Evolutionary conservation across 495 filamentous ascomycete genomes (phyloP).

Genomic region (Aspergillus nidulans): DNA sequence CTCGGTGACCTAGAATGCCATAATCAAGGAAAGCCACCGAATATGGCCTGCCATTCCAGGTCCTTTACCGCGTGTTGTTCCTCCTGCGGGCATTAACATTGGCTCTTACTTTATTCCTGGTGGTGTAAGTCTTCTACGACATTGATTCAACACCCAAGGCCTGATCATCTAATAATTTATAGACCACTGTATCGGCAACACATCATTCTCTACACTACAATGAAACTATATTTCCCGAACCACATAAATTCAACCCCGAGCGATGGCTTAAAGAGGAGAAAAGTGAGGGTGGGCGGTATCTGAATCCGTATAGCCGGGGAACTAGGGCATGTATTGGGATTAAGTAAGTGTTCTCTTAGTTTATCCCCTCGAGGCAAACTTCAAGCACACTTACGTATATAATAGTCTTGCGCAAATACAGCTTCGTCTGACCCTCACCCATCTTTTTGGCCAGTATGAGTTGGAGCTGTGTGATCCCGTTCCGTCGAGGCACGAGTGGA

Average conservation of each 20-base stretch:
- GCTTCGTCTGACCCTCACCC: not conserved
- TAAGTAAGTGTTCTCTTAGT: not conserved
- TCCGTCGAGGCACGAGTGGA: not conserved
- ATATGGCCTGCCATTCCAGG: not conserved
- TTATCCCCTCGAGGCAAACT: too few relatives aligned
- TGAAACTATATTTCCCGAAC: not conserved
- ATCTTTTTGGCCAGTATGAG: not conserved
- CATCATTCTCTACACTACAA: not conserved
- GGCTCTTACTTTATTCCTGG: not conserved
- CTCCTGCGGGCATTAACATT: not conserved
- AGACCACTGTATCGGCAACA: not conserved
- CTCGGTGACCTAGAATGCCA: not conserved
- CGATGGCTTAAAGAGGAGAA: not conserved
- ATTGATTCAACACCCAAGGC: too few relatives aligned
- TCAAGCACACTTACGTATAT: too few relatives aligned
- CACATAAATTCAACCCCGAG: not conserved
- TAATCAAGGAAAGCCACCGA: not conserved
- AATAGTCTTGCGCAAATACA: not conserved
- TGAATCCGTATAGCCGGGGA: slow-evolving; percentile 1
- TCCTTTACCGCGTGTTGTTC: not conserved
- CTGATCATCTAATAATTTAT: too few relatives aligned
- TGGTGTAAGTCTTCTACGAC: not conserved
- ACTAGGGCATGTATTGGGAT: not conserved
- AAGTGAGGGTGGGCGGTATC: not conserved
- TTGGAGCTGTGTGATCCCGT: not conserved